Evolutionary conservation across 73 alveolate species (phyloP).

Genomic region (Paramecium primaurelia): DNA sequence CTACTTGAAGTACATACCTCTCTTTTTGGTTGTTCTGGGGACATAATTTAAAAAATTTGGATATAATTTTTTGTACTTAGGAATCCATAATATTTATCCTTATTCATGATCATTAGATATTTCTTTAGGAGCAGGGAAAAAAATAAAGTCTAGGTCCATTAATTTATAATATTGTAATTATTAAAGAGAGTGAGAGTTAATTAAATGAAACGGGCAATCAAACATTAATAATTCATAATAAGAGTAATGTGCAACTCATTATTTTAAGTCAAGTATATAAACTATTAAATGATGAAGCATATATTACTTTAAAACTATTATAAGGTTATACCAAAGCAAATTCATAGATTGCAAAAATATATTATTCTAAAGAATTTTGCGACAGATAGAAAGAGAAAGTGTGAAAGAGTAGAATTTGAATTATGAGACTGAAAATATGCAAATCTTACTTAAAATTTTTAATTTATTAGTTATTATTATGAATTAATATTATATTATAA

Average conservation of each 20-base stretch:
- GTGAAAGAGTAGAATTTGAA: not conserved
- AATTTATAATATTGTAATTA: not conserved
- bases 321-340: not conserved
- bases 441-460: not conserved
- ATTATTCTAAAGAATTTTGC: not conserved
- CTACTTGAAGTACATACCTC: not conserved
- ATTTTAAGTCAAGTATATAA: not conserved
- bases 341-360: not conserved
- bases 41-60: not conserved
- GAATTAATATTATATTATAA: not conserved
- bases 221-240: not conserved
- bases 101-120: not conserved
- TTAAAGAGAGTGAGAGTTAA: not conserved
- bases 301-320: too few species aligned
- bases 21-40: not conserved
- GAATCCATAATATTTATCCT: slow-evolving; percentile 18
- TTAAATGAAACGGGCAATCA: not conserved
- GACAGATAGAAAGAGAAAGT: not conserved
- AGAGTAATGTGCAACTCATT: not conserved
- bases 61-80: not conserved
- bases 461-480: not conserved
- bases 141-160: slow-evolving; percentile 31
- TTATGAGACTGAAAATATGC: not conserved
- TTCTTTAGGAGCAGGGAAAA: slow-evolving; percentile 28
- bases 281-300: not conserved